A percentile compares a stretch with the other conserved stretches of the same genome.
These are phyloP conservation scores for Serendipita vermifera DNA, from an alignment of 768 basidiomycete genomes.

Conservation along the genomic window DNA sequence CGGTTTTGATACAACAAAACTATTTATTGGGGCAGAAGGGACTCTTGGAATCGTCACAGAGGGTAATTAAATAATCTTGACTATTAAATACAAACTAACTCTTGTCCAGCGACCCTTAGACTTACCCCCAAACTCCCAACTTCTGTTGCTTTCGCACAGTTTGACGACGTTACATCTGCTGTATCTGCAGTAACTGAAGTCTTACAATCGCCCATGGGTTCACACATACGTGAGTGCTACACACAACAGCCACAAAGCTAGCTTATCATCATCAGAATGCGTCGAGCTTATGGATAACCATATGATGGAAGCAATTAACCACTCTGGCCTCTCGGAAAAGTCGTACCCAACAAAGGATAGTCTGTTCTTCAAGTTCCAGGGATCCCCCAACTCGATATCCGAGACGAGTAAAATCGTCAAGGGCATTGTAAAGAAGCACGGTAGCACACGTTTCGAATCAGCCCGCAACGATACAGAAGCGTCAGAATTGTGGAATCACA, in stretches of 20 bases:
- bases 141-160: slow-evolving; percentile 69
- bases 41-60: slow-evolving; percentile 86
- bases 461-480: slow-evolving; percentile 55
- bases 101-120: slow-evolving; percentile 51
- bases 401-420: slow-evolving; percentile 51
- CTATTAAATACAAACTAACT: background rate
- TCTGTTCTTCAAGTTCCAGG: slow-evolving; percentile 83
- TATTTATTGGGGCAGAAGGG: slow-evolving; percentile 74
- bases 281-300: slow-evolving; percentile 68
- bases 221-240: slow-evolving; percentile 52
- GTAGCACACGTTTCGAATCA: slow-evolving; percentile 52
- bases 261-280: slow-evolving; percentile 41
- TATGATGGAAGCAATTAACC: slow-evolving; percentile 39
- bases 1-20: slow-evolving; percentile 72
- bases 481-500: slow-evolving; percentile 54
- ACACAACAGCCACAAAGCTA: background rate
- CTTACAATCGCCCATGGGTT: slow-evolving; percentile 52
- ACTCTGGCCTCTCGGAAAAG: slow-evolving; percentile 19
- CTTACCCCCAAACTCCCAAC: slow-evolving; percentile 73
- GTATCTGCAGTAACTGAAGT: slow-evolving; percentile 64
- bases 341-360: slow-evolving; percentile 39
- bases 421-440: slow-evolving; percentile 46
- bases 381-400: slow-evolving; percentile 42
- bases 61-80: slow-evolving; percentile 27
- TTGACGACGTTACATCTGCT: slow-evolving; percentile 61